Evolutionary conservation across 805 yeast species (phyloP).

Genomic region (Candida nitratophila): DNA sequence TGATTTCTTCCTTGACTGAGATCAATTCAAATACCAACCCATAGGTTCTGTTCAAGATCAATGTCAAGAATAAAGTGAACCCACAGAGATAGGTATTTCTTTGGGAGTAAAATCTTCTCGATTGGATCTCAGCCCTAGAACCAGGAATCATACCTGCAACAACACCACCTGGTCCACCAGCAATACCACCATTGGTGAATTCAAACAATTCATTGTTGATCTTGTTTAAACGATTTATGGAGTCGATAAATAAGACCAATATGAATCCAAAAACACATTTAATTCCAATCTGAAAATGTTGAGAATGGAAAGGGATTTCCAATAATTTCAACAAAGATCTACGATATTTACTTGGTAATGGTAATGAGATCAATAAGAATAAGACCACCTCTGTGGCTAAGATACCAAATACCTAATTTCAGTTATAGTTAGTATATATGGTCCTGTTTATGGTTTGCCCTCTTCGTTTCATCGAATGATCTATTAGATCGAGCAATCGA

Average conservation of each 20-base stretch:
- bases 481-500: too few species aligned
- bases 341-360: constrained; percentile 72
- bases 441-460: too few species aligned
- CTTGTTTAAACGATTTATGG: constrained; percentile 73
- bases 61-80: constrained; percentile 82
- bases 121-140: constrained; percentile 71
- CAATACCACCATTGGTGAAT: constrained; percentile 7
- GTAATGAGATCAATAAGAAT: constrained; percentile 76
- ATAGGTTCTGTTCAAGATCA: constrained; percentile 81
- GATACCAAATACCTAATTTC: constrained; percentile 36
- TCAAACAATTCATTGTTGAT: constrained; percentile 55
- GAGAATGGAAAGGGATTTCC: constrained; percentile 62
- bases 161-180: constrained; percentile 15
- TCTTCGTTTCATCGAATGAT: too few species aligned
- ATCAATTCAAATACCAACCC: constrained; percentile 69
- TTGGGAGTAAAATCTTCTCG: constrained; percentile 91
- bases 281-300: constrained; percentile 67
- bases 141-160: constrained; percentile 16
- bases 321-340: constrained; percentile 57
- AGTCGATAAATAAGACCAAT: constrained; percentile 75
- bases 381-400: constrained; percentile 71
- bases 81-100: constrained; percentile 96
- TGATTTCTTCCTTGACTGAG: constrained; percentile 49
- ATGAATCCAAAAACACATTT: constrained; percentile 83
- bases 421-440: not conserved